Evolutionary conservation across 164 flowering plant genomes (phyloP).

Genomic region (Euptelea pleiosperma): DNA sequence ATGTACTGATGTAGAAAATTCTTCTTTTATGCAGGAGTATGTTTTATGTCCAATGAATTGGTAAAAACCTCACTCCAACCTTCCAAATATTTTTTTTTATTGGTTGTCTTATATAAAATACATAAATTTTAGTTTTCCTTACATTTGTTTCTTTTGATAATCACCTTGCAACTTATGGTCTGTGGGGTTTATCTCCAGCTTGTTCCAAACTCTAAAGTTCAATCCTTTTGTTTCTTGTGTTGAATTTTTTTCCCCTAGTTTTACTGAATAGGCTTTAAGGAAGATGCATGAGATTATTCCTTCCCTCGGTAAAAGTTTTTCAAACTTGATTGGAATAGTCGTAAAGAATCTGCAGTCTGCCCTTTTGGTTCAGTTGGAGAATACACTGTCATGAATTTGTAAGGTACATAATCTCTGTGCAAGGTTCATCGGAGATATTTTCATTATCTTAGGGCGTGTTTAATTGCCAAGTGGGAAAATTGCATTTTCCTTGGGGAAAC

Average conservation of each 20-base stretch:
- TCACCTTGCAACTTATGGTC: background rate
- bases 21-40: slow-evolving; percentile 63
- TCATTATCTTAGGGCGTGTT: too few relatives aligned
- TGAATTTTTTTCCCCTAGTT: background rate
- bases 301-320: too few relatives aligned
- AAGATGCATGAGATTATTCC: background rate
- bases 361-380: too few relatives aligned
- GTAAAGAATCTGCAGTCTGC: too few relatives aligned
- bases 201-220: background rate
- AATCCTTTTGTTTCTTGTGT: too few relatives aligned
- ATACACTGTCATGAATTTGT: too few relatives aligned
- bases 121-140: too few relatives aligned
- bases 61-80: slow-evolving; percentile 36
- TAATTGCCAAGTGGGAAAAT: too few relatives aligned
- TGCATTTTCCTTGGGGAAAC: too few relatives aligned
- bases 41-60: slow-evolving; percentile 95
- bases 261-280: background rate
- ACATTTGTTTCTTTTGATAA: background rate
- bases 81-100: background rate
- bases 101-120: background rate
- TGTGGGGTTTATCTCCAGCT: background rate
- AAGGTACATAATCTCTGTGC: too few relatives aligned
- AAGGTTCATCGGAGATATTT: too few relatives aligned
- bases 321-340: too few relatives aligned
- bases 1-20: slow-evolving; percentile 27